These are phyloP conservation scores for Phytophthora meadii DNA, from an alignment of 352 stramenopile species.

Conservation along the genomic window DNA sequence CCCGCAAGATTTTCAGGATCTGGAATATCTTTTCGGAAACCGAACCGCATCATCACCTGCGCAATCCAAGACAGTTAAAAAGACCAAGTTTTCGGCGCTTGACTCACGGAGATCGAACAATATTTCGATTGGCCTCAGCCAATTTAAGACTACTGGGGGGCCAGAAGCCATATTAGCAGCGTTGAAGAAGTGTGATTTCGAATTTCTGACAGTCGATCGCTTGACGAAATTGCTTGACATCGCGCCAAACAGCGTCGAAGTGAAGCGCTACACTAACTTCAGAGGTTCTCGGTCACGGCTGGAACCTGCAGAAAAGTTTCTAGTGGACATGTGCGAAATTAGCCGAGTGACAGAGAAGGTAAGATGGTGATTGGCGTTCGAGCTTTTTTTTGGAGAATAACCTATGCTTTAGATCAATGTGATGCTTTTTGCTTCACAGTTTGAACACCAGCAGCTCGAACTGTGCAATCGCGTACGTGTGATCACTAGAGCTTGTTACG, in stretches of 20 bases:
- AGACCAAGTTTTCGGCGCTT: constrained; percentile 60
- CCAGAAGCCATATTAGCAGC: constrained; percentile 54
- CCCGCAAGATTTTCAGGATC: constrained; percentile 68
- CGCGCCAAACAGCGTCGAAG: constrained; percentile 62
- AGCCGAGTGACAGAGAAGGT: constrained; percentile 78
- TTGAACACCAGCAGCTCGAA: constrained; percentile 63
- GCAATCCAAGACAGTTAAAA: constrained; percentile 32
- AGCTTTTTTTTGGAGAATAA: constrained; percentile 1
- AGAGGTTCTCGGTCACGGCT: constrained; percentile 53
- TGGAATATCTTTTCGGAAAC: constrained; percentile 66
- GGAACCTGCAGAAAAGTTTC: constrained; percentile 66
- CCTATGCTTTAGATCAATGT: constrained; percentile 54
- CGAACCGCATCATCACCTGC: constrained; percentile 11
- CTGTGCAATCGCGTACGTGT: constrained; percentile 49
- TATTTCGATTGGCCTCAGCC: constrained; percentile 81
- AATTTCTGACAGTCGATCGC: constrained; percentile 66
- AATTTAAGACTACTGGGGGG: constrained; percentile 71
- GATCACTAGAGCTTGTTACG: constrained; percentile 68
- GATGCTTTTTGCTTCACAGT: constrained; percentile 76
- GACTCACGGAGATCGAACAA: constrained; percentile 84
- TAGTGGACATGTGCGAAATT: constrained; percentile 80
- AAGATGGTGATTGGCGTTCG: not conserved
- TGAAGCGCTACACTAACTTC: constrained; percentile 80
- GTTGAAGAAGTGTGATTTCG: constrained; percentile 60
- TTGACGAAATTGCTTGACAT: constrained; percentile 75